Conservation (phyloP, 2,329 filamentous ascomycete genomes). For the Fusarium sp. region DNA sequence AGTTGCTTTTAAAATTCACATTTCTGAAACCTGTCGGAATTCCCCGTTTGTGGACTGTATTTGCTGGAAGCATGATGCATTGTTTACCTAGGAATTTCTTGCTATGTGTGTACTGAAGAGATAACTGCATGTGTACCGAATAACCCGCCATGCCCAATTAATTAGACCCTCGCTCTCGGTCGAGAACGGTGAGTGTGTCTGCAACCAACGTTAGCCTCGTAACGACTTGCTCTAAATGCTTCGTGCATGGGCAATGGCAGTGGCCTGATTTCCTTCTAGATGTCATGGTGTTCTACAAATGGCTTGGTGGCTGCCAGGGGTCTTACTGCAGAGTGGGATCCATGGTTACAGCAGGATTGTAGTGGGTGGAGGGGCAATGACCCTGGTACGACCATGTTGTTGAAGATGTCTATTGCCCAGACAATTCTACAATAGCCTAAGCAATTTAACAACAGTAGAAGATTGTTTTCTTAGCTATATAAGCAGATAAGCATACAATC, state of each 20-base stretch:
- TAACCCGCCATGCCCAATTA: background rate
- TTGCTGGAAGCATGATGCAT: constrained; percentile 18
- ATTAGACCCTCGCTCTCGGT: background rate
- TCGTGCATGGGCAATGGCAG: background rate
- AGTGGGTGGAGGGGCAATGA: constrained; percentile 27
- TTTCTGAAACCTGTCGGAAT: constrained; percentile 11
- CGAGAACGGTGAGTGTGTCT: background rate
- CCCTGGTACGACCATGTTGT: background rate
- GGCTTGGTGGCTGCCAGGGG: constrained; percentile 28
- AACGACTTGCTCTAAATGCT: constrained; percentile 7
- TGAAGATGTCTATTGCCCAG: background rate
- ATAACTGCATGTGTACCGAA: background rate
- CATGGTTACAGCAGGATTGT: constrained; percentile 11
- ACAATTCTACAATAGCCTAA: background rate
- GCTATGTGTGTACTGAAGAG: background rate
- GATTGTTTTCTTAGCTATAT: background rate
- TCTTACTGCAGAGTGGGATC: constrained; percentile 4
- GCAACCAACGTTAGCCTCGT: background rate
- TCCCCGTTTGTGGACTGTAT: constrained; percentile 3
- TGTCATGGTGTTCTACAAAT: constrained; percentile 26
- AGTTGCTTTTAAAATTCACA: constrained; percentile 35
- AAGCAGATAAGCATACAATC: background rate
- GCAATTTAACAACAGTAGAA: background rate
- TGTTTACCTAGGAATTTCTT: background rate
- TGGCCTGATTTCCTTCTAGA: constrained; percentile 24